Evolutionary conservation across 345 rosid genomes (phyloP).

Genomic region (Arabis alpina): DNA sequence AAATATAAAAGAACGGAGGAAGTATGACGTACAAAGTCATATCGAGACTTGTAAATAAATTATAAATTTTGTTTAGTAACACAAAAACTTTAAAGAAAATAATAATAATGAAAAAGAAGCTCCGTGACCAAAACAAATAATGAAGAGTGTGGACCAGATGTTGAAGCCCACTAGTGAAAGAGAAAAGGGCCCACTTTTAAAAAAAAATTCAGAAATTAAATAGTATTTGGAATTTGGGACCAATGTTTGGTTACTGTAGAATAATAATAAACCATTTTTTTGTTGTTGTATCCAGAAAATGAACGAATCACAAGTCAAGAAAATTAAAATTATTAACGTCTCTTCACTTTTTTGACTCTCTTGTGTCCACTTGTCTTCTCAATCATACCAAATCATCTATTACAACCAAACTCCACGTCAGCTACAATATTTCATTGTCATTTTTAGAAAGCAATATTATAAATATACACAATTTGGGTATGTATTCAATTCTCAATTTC

Average conservation of each 20-base stretch:
- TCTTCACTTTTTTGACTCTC: conserved; percentile 42
- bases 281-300: conserved; percentile 10
- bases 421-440: conserved; percentile 28
- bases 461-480: not conserved
- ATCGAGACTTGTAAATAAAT: no score
- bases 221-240: conserved; percentile 39
- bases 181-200: conserved; percentile 35
- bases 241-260: conserved; percentile 36
- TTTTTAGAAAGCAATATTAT: not conserved
- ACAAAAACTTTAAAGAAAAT: conserved; percentile 15
- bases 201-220: conserved; percentile 4
- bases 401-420: conserved; percentile 39
- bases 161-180: conserved; percentile 40
- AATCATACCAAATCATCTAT: conserved; percentile 37
- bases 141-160: conserved; percentile 40
- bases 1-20: not conserved
- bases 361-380: conserved; percentile 41
- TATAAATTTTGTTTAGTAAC: not conserved
- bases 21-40: no score
- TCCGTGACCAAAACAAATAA: conserved; percentile 15
- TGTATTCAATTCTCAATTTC: not conserved
- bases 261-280: conserved; percentile 19
- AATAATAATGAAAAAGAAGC: conserved; percentile 23
- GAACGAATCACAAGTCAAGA: conserved; percentile 31
- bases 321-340: conserved; percentile 1